Base-by-base conservation (phyloP, 345 rosid species). In the Euphorbia pulcherrima region DNA sequence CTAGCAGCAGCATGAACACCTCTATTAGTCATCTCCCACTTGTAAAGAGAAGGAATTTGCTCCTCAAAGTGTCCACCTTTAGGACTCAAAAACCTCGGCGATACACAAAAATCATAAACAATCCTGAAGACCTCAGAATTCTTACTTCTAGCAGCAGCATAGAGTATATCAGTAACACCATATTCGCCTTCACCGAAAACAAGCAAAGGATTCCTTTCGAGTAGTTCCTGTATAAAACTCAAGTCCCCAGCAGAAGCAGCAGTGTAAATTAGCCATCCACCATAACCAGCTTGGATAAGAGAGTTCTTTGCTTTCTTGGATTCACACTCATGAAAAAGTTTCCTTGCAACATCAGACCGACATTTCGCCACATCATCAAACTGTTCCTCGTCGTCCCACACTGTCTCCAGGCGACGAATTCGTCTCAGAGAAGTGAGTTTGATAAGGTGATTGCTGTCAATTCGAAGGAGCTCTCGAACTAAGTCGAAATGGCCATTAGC, bases 151-250 rank as follows among this genome's bases (percentile, higher is more conserved):
- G 96, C 90, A 48, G 98, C 97, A 23, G 90, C 97, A 76, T 87
- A 93, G 40, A 90, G 80, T 13, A 87, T 82, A 54, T 93, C 98
- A 47, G 97, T 90, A 9, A 90, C 96, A 21, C 97, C 98, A 68
- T 86, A 92, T 67, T 92, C 98, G 70, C 97, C 96, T 84, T 93
- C 96, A 33, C 98, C 98, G 21, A 92, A 90, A 12, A 92, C 92
- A 39, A 92, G 83, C 27, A 89, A 71, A 47, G 97, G 90, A 62
- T 88, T 85, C 65, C 77, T 83, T 23, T 83, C 78, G n/a, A 92
- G 90, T 37, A 92, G 90, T 56, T 83, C 78, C 59, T 75, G 84
- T 48, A 90, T 86, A 55, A 92, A 90, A 11, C 70, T 47, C 46
- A 79, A 69, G 80, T 93, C 92, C 6, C 98, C 98, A n/a, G 98